Base-by-base conservation (phyloP, 768 basidiomycete species). In the Boletus sp. region DNA sequence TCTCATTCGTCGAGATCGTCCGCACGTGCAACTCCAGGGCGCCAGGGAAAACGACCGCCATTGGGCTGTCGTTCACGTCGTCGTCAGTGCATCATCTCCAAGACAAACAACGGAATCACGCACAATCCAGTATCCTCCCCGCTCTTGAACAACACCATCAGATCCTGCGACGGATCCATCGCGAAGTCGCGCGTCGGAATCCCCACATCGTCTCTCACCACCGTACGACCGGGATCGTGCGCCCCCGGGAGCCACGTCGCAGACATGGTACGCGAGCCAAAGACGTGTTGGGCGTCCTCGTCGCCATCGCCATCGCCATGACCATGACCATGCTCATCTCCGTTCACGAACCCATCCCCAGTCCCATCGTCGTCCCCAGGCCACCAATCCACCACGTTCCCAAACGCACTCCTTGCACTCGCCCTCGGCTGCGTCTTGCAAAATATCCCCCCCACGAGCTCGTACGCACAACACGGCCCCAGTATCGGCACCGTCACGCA, bases 91-190 rank as follows among this genome's bases (percentile, higher is more conserved):
- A 9, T 29, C 37, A 14, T 29, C 29, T 2, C 9, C 36, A 32
- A 30, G 11, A 17, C 5, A 3, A 20, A 11, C 4, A 37, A 6
- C 6, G 18, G 17, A 15, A 2, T 9, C 41, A 62, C 65, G 37
- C 15, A 71, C 67, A 62, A 30, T 7, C 36, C 50, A 8, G n/a
- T 12, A 1, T 57, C 55, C 4, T 58, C 65, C 30, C 66, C 65
- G 28, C 64, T 64, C 50, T 65, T 66, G 15, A 83, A 67, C 15
- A 82, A 65, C 8, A 80, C 76, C 37, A 86, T 71, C 46, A 87
- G 63, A 59, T 87, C 83, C 65, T 87, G 86, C 5, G 81, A 77
- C 1, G 86, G 84, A 61, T 87, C 85, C n/a, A 86, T 80, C 0
- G 82, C 83, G 57, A 86, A 84, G 62, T 86, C 85, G 44, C 80